Conservation (phyloP, 805 yeast genomes). For the Wickerhamiella brachini region DNA sequence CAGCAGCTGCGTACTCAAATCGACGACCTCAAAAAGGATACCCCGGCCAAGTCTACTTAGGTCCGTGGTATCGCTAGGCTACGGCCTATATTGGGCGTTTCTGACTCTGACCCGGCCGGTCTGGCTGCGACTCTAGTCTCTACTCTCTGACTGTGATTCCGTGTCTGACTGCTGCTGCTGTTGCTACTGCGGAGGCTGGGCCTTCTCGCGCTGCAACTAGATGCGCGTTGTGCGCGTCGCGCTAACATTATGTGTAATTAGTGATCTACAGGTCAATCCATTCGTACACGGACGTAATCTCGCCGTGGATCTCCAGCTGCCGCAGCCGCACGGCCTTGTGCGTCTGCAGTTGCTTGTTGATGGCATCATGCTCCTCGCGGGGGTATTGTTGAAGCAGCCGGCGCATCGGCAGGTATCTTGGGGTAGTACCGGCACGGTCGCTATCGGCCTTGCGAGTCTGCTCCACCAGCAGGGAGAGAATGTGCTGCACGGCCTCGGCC, state of each 20-base stretch:
- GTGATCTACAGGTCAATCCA: constrained; percentile 37
- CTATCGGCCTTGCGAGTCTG: constrained; percentile 13
- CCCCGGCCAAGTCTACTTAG: background rate
- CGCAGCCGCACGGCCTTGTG: constrained; percentile 52
- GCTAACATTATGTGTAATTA: background rate
- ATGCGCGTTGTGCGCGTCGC: too few species aligned
- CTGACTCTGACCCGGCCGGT: too few species aligned
- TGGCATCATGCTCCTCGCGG: constrained; percentile 39
- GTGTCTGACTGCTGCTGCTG: too few species aligned
- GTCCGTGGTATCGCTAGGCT: too few species aligned
- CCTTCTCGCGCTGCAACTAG: too few species aligned
- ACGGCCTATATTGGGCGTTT: too few species aligned
- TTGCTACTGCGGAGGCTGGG: too few species aligned
- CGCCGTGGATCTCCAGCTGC: constrained; percentile 68
- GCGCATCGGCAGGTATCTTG: constrained; percentile 7
- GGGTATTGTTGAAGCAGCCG: constrained; percentile 10
- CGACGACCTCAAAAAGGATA: constrained; percentile 36
- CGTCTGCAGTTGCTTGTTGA: constrained; percentile 42
- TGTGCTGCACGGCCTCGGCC: constrained; percentile 1
- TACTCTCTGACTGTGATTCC: too few species aligned
- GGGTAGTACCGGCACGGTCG: constrained; percentile 11
- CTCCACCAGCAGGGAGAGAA: constrained; percentile 6
- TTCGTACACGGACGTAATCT: constrained; percentile 76
- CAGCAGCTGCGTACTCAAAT: constrained; percentile 57
- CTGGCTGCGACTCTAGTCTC: too few species aligned